Conservation (phyloP, 208 protist species). For the Crithidia acanthocephali region DNA sequence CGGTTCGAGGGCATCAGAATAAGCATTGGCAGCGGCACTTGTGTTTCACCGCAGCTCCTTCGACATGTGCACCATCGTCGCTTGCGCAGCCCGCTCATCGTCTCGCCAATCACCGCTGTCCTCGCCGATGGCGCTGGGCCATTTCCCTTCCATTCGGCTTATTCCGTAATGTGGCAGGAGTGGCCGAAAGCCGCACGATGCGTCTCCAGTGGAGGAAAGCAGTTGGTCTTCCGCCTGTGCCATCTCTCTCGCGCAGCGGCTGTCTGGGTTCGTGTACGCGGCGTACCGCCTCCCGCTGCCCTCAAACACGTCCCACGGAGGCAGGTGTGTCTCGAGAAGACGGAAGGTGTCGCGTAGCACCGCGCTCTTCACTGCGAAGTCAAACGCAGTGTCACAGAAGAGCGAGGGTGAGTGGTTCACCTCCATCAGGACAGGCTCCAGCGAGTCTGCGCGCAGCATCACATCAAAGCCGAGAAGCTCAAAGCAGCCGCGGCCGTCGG, state of each 20-base stretch:
- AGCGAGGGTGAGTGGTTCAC: conserved; percentile 93
- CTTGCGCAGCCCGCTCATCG: conserved; percentile 34
- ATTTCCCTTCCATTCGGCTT: too few species aligned
- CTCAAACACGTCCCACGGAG: conserved; percentile 17
- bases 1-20: background rate
- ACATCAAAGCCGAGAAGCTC: conserved; percentile 93
- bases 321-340: conserved; percentile 57
- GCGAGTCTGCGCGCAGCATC: conserved; percentile 51
- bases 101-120: conserved; percentile 25
- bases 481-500: conserved; percentile 77
- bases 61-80: conserved; percentile 32
- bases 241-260: background rate
- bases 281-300: conserved; percentile 11
- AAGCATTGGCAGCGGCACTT: background rate
- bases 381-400: conserved; percentile 82
- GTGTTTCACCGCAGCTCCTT: conserved; percentile 17
- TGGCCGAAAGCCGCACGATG: conserved; percentile 24
- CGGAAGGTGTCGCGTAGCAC: conserved; percentile 78
- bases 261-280: conserved; percentile 11
- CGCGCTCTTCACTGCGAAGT: conserved; percentile 77
- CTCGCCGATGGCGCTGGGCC: background rate
- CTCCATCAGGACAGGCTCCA: conserved; percentile 86
- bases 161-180: conserved; percentile 35
- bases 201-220: background rate
- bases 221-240: conserved; percentile 9